Percentiles rank a stretch among this genome's conserved stretches.
Conservation (phyloP, 257 asterid genomes). For the Verbascum thapsus region DNA sequence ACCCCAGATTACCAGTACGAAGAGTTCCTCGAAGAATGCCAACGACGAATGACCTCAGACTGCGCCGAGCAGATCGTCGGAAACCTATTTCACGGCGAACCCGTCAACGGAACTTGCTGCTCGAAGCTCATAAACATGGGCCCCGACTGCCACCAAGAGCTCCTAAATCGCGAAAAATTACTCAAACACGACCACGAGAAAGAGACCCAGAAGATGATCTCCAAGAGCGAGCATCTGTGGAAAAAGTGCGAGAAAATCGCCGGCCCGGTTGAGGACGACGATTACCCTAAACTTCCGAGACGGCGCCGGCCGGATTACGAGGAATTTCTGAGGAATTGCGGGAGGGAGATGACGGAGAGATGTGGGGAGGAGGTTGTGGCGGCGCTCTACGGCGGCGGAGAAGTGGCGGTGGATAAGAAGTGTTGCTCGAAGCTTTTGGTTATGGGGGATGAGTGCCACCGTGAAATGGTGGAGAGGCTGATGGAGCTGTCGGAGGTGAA, state of each 20-base stretch:
- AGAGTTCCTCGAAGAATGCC: not conserved
- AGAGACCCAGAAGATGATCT: not conserved
- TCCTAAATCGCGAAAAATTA: not conserved
- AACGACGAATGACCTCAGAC: not conserved
- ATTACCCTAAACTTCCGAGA: not conserved
- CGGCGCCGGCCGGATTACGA: not conserved
- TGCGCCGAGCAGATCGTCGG: not conserved
- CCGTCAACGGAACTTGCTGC: not conserved
- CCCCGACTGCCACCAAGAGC: not conserved
- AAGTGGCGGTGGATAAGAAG: not conserved
- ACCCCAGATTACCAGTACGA: not conserved
- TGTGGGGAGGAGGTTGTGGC: not conserved
- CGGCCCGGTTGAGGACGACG: not conserved
- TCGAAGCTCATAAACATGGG: not conserved
- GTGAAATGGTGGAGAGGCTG: not conserved
- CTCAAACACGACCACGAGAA: not conserved
- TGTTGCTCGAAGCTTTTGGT: not conserved
- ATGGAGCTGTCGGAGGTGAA: not conserved
- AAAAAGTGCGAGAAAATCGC: not conserved
- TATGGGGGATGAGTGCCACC: slow-evolving; percentile 15
- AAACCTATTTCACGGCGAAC: not conserved
- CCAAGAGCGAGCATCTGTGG: not conserved
- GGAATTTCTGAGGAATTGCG: not conserved
- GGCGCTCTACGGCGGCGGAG: too few relatives aligned
- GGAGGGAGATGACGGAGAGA: not conserved